Evolutionary conservation across 345 rosid genomes (phyloP).

Genomic region (Nasturtium officinale): DNA sequence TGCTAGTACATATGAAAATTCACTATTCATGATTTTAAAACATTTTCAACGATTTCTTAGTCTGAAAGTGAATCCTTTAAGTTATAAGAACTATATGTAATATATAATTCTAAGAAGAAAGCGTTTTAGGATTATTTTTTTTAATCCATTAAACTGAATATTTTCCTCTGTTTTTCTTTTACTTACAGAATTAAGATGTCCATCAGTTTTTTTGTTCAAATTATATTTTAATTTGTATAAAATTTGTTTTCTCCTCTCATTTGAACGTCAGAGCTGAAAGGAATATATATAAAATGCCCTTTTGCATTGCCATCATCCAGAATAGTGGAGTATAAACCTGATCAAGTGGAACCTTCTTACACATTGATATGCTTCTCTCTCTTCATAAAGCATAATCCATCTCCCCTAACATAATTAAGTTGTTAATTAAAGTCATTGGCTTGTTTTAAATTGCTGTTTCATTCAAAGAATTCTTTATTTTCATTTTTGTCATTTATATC

Average conservation of each 20-base stretch:
- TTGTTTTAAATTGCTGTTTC: constrained; percentile 3
- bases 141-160: neutral
- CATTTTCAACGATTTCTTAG: no score
- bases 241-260: neutral
- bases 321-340: constrained; percentile 24
- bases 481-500: neutral
- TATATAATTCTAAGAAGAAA: neutral
- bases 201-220: neutral
- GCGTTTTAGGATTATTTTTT: neutral
- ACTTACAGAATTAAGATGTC: neutral
- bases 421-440: constrained; percentile 18
- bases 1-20: no score
- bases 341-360: constrained; percentile 40
- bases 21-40: no score
- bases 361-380: constrained; percentile 39
- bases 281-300: constrained; percentile 22
- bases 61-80: no score
- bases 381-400: constrained; percentile 21
- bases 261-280: constrained; percentile 9
- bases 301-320: constrained; percentile 34
- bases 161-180: neutral
- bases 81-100: neutral
- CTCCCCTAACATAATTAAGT: constrained; percentile 20
- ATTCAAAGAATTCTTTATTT: neutral
- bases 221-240: neutral